These are phyloP conservation scores for Lentinula guzmanii DNA, from an alignment of 768 basidiomycete genomes.

Conservation along the genomic window DNA sequence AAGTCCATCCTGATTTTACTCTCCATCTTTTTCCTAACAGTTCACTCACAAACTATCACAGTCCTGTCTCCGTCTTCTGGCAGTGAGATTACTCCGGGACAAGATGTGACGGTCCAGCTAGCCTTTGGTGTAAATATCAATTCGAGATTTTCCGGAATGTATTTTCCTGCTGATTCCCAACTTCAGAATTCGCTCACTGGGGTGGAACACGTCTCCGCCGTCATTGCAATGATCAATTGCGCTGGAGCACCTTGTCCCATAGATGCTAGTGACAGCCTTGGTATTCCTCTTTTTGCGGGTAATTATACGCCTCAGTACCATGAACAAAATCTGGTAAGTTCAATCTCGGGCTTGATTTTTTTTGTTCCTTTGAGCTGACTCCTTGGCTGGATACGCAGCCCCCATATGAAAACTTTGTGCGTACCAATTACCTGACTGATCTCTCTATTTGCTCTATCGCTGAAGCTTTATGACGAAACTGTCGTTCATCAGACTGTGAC, in stretches of 20 bases:
- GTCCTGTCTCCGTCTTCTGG: neutral
- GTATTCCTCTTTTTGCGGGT: neutral
- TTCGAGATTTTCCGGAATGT: neutral
- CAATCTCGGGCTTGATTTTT: neutral
- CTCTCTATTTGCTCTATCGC: neutral
- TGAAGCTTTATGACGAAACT: neutral
- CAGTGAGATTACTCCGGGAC: neutral
- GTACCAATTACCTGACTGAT: neutral
- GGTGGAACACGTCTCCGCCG: neutral
- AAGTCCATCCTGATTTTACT: neutral
- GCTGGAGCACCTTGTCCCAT: neutral
- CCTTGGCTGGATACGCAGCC: neutral
- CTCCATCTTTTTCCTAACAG: neutral
- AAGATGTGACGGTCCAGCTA: neutral
- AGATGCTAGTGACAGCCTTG: conserved; percentile 1
- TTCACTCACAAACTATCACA: neutral
- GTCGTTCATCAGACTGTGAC: neutral
- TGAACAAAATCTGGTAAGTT: neutral
- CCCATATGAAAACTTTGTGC: conserved; percentile 1
- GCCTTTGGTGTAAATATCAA: neutral
- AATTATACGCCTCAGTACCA: neutral
- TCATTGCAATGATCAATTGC: conserved; percentile 1
- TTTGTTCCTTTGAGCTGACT: neutral
- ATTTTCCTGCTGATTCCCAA: neutral
- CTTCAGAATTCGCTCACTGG: conserved; percentile 3